Percentiles rank a stretch among this genome's conserved stretches.
These are phyloP conservation scores for Penicillium dipodomyicola DNA, from an alignment of 495 filamentous ascomycete genomes.

Conservation along the genomic window DNA sequence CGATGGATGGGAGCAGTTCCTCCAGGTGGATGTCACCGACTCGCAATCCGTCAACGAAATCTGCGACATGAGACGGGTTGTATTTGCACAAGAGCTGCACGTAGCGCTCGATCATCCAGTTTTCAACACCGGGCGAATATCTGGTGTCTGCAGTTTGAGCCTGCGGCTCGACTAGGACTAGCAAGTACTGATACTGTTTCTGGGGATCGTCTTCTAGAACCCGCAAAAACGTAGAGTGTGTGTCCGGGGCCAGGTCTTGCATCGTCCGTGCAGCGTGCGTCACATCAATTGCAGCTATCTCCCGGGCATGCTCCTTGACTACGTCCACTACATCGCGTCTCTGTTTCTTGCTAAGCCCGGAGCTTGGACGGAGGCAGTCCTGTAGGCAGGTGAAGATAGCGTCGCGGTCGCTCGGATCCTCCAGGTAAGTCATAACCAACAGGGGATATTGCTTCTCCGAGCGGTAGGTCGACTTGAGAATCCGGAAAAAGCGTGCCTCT, in stretches of 20 bases:
- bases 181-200: slow-evolving; percentile 74
- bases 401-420: slow-evolving; percentile 73
- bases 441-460: slow-evolving; percentile 76
- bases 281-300: slow-evolving; percentile 70
- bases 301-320: slow-evolving; percentile 63
- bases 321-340: slow-evolving; percentile 69
- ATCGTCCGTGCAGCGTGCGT: slow-evolving; percentile 66
- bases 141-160: slow-evolving; percentile 40
- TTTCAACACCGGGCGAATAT: slow-evolving; percentile 28
- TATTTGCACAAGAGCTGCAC: slow-evolving; percentile 86
- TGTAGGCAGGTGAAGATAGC: slow-evolving; percentile 74
- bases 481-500: slow-evolving; percentile 84
- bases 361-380: slow-evolving; percentile 73
- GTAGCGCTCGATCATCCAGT: slow-evolving; percentile 75
- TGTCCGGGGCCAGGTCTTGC: slow-evolving; percentile 59
- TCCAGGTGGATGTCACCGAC: slow-evolving; percentile 79
- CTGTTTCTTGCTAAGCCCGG: slow-evolving; percentile 71
- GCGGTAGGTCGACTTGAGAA: slow-evolving; percentile 84
- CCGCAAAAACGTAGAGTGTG: slow-evolving; percentile 68
- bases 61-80: slow-evolving; percentile 76
- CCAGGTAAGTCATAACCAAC: slow-evolving; percentile 77
- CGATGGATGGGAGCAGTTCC: slow-evolving; percentile 79
- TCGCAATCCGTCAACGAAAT: slow-evolving; percentile 76
- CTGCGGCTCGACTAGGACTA: slow-evolving; percentile 69
- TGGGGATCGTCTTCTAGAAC: slow-evolving; percentile 61